These are phyloP conservation scores for Bruguiera sexangula DNA, from an alignment of 345 rosid species.

Conservation along the genomic window DNA sequence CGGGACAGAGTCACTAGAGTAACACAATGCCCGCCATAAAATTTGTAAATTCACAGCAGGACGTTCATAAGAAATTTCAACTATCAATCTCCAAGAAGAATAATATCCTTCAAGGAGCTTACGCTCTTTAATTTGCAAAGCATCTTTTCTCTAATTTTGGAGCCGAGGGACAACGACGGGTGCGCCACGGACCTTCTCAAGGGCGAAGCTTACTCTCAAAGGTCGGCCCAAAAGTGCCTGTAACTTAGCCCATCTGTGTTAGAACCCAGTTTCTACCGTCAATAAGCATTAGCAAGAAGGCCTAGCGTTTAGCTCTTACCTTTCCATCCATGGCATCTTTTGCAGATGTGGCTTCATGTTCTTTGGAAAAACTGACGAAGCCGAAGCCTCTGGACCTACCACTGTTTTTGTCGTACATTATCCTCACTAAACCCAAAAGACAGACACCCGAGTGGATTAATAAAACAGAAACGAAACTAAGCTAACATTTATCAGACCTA, in stretches of 20 bases:
- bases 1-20: no score
- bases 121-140: background rate
- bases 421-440: conserved; percentile 48
- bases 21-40: no score
- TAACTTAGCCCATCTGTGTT: conserved; percentile 12
- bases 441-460: background rate
- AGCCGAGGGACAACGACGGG: conserved; percentile 76
- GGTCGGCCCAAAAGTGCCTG: conserved; percentile 86
- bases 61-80: no score
- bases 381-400: conserved; percentile 95
- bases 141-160: conserved; percentile 19
- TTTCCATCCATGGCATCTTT: conserved; percentile 95
- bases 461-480: background rate
- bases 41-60: no score
- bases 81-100: no score
- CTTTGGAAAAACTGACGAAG: conserved; percentile 64
- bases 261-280: background rate
- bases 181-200: conserved; percentile 73
- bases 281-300: conserved; percentile 1
- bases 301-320: conserved; percentile 22
- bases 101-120: no score
- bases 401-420: conserved; percentile 62
- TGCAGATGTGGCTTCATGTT: conserved; percentile 55
- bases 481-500: background rate
- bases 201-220: conserved; percentile 67